Evolutionary conservation across 495 filamentous ascomycete species (phyloP).

Genomic region (Tetracladium setigerum): DNA sequence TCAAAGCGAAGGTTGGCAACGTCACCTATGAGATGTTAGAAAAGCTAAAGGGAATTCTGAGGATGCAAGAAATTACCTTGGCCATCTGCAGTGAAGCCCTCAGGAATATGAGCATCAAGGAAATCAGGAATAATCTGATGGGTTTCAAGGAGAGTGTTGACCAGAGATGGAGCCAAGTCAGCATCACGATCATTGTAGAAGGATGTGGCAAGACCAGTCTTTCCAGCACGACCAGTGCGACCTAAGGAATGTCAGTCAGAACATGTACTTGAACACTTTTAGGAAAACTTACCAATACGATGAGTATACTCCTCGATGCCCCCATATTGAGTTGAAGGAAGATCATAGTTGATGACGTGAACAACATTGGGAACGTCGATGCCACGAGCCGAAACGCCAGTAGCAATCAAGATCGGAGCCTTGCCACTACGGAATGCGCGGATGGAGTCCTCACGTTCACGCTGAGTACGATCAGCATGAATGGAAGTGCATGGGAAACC

Average conservation of each 20-base stretch:
- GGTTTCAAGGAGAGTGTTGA: conserved; percentile 73
- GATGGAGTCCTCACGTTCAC: conserved; percentile 89
- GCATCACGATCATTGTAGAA: conserved; percentile 74
- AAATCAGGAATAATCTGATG: conserved; percentile 77
- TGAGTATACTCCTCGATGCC: conserved; percentile 93
- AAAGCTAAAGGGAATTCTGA: too few species aligned
- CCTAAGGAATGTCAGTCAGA: conserved; percentile 41
- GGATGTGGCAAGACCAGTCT: conserved; percentile 76
- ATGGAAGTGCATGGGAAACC: conserved; percentile 78
- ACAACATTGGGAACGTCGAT: conserved; percentile 79
- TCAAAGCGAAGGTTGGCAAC: conserved; percentile 46
- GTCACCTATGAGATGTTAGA: conserved; percentile 1
- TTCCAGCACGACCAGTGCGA: conserved; percentile 90
- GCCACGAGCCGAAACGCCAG: conserved; percentile 80
- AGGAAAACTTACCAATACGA: conserved; percentile 64
- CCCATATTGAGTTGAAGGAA: conserved; percentile 61
- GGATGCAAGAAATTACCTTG: neutral
- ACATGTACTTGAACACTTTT: neutral
- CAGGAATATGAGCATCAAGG: conserved; percentile 53
- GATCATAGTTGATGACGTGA: conserved; percentile 90
- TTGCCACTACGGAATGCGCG: conserved; percentile 71
- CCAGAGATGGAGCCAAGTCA: conserved; percentile 59
- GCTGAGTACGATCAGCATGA: conserved; percentile 79
- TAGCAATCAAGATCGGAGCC: conserved; percentile 74
- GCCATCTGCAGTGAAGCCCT: conserved; percentile 26